Base-by-base conservation (phyloP, 2,329 filamentous ascomycete species). In the Bimuria novae-zelandiae region DNA sequence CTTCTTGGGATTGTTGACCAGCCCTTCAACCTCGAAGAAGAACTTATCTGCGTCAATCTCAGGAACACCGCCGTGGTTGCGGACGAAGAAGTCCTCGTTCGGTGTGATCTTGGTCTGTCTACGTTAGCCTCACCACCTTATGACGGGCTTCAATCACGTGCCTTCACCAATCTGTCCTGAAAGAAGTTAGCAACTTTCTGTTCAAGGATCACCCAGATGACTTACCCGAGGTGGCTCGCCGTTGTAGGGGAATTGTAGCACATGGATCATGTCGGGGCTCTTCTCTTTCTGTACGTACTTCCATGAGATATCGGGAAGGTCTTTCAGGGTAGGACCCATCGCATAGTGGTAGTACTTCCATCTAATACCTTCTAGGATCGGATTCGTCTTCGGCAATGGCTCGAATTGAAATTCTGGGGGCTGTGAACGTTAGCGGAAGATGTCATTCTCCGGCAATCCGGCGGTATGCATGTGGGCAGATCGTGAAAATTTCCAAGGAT, bases 41-140 rank as follows among this genome's bases (percentile, higher is more conserved):
- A 75, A 87, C 3, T 80, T 75, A 0, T 82, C 77, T 1, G 79
- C 73, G 7, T 88, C 79, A 48, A 90, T 89, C 7, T 82, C 75
- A 0, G 88, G 88, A 17, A 90, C 84, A 0, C 87, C 87, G 8
- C 88, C 87, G 55, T 90, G 88, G 54, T 90, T 90, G 7, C 88
- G 79, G 0, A 90, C 84, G 58, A 89, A 90, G 59, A 86, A 82
- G n/a, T 81, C 73, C 3, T 75, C 59, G 55, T 89, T 90, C 0
- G 79, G 75, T 0, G 88, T 90, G 33, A 89, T 79, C 17, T 81
- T 77, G 5, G 78, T 78, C 63, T 69, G 27, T 1, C 8, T 2
- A 3, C 1, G 41, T 69, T 46, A 67, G 61, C 29, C 25, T 0
- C 5, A 33, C 7, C n/a, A n/a, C 19, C 29, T 8, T 23, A n/a